phyloP scores from a whole-genome alignment of 2,329 filamentous ascomycete species.

The Plectosphaerella cucumerina region DNA sequence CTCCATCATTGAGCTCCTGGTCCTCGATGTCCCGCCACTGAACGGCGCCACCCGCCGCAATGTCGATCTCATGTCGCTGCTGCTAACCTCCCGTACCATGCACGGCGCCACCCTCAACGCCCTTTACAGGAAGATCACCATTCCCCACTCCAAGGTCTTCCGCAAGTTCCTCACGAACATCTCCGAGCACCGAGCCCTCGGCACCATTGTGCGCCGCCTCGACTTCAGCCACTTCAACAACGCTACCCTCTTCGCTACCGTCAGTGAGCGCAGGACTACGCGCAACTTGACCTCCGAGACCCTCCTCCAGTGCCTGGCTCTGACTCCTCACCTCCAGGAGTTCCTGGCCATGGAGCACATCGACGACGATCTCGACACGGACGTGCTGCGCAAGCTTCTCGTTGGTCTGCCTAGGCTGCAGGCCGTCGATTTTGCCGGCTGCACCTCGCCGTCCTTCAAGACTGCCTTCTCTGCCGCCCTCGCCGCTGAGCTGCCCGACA shows the following conservation, averaged over 20 bases:
- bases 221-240: slow-evolving; percentile 88
- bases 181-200: slow-evolving; percentile 60
- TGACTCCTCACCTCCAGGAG: slow-evolving; percentile 71
- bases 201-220: slow-evolving; percentile 70
- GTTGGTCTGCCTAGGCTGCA: slow-evolving; percentile 59
- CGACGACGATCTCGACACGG: slow-evolving; percentile 67
- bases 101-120: slow-evolving; percentile 70
- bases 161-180: slow-evolving; percentile 74
- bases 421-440: slow-evolving; percentile 74
- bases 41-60: slow-evolving; percentile 74
- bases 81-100: slow-evolving; percentile 71
- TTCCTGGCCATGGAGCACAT: slow-evolving; percentile 79
- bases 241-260: slow-evolving; percentile 69
- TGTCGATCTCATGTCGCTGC: slow-evolving; percentile 70
- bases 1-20: slow-evolving; percentile 69
- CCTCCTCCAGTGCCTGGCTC: slow-evolving; percentile 64
- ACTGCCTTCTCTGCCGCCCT: slow-evolving; percentile 56
- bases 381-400: slow-evolving; percentile 68
- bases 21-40: slow-evolving; percentile 66
- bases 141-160: slow-evolving; percentile 80
- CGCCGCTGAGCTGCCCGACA: slow-evolving; percentile 44
- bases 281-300: slow-evolving; percentile 73
- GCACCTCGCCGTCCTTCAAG: slow-evolving; percentile 65
- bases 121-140: slow-evolving; percentile 74
- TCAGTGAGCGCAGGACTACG: slow-evolving; percentile 69